Evolutionary conservation across 192 early-diverging fungal species (phyloP).

Genomic region (Jimgerdemannia lactiflua): DNA sequence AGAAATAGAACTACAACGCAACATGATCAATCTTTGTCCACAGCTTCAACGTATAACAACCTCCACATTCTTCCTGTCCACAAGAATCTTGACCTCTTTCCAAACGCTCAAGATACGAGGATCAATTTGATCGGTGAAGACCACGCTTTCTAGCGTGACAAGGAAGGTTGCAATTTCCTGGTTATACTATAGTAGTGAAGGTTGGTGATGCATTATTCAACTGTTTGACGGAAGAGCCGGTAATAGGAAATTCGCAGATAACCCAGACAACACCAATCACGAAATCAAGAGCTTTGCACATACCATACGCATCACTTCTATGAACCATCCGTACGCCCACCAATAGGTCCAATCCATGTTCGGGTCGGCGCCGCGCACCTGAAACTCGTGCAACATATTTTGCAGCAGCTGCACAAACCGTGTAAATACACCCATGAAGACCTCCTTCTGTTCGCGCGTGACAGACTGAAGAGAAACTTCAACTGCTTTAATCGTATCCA

Average conservation of each 20-base stretch:
- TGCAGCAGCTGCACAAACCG: slow-evolving; percentile 55
- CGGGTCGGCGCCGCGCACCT: slow-evolving; percentile 17
- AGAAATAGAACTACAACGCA: too few species aligned
- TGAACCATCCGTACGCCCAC: slow-evolving; percentile 63
- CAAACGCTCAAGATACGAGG: background rate
- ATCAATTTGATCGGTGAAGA: background rate
- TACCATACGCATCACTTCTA: slow-evolving; percentile 65
- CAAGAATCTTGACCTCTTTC: background rate
- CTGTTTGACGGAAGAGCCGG: too few species aligned
- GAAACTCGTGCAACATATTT: slow-evolving; percentile 27
- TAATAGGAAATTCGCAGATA: too few species aligned
- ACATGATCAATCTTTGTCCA: too few species aligned
- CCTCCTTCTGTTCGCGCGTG: slow-evolving; percentile 77
- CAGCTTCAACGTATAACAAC: background rate
- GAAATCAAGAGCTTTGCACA: slow-evolving; percentile 18
- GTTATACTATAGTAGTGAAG: background rate
- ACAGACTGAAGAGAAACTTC: slow-evolving; percentile 69
- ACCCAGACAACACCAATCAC: too few species aligned
- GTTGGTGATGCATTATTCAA: too few species aligned
- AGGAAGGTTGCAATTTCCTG: background rate
- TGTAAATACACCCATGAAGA: slow-evolving; percentile 70
- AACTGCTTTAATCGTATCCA: slow-evolving; percentile 44
- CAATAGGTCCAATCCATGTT: slow-evolving; percentile 41
- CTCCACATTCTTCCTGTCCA: background rate
- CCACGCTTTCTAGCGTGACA: background rate